Base-by-base conservation (phyloP, 106 monocot genomes). In the Acorus gramineus region DNA sequence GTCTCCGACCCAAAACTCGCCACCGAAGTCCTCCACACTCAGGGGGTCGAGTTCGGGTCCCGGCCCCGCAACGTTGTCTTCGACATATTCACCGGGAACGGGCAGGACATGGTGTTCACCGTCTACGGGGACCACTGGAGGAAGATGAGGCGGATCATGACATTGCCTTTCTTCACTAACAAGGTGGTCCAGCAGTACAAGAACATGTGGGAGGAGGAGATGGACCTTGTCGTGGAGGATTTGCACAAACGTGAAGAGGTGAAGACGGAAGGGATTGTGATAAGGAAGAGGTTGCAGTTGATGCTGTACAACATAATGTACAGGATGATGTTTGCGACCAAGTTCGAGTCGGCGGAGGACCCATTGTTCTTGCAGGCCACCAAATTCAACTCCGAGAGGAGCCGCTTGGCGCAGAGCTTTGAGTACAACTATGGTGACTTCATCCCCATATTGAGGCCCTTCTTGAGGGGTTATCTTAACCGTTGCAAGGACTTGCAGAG, bases 21-120 rank as follows among this genome's bases (percentile, higher is more conserved):
- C 47, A 50, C 77, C 5, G 86, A 83, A 65, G 83, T 86, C 43
- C 79, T 89, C 52, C 89, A 89, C 80, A 77, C 82, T 2, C 85
- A 89, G 63, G 89, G 89, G 0, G 85, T 89, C 7, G 89, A 89
- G 77, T 89, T 89, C 70, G 89, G 89, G 2, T 89, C 89, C 5
- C 76, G 89, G 4, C 79, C 89, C 2, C 79, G 89, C 54, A 89
- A 89, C 69, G 81, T 89, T 6, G 85, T 89, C 50, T 89, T 81
- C 59, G 89, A 89, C 59, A 84, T 89, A 61, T 52, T 53, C 10
- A 53, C 43, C 7, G 54, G 45, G 51, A 56, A 56, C 5, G 54
- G 66, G 2, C 54, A 67, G 45, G 56, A 67, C 55, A 67, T 67
- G 66, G 54, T 67, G 66, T 67, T 67, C 66, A 67, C 66, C 3